Evolutionary conservation across 208 protist genomes (phyloP).

Genomic region (Endotrypanum monterogeii): DNA sequence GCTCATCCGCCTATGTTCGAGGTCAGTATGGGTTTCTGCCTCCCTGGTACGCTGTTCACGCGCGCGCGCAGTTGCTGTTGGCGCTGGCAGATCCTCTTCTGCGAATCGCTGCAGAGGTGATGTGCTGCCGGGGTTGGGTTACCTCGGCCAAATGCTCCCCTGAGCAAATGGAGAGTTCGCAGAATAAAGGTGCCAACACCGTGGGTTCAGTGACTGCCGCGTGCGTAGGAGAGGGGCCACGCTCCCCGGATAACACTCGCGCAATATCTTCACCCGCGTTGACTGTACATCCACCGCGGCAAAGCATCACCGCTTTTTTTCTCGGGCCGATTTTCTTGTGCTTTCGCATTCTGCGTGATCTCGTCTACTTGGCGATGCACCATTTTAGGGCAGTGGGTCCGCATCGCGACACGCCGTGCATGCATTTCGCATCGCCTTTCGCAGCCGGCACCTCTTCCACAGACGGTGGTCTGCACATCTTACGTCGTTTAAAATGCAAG

Average conservation of each 20-base stretch:
- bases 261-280: not conserved
- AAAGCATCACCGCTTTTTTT: not conserved
- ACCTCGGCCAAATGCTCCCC: not conserved
- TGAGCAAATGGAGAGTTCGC: not conserved
- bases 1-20: not conserved
- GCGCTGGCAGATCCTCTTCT: slow-evolving; percentile 30
- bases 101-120: slow-evolving; percentile 25
- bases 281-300: not conserved
- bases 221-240: not conserved
- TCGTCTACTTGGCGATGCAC: not conserved
- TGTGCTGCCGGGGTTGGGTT: slow-evolving; percentile 27
- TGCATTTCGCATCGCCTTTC: not conserved
- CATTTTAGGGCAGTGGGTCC: not conserved
- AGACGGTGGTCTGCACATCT: not conserved
- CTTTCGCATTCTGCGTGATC: not conserved
- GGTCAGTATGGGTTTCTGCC: slow-evolving; percentile 26
- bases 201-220: not conserved
- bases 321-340: not conserved
- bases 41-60: slow-evolving; percentile 38
- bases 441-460: not conserved
- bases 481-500: not conserved
- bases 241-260: not conserved
- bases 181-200: too few relatives aligned
- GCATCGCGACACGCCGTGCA: not conserved
- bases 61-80: slow-evolving; percentile 41